These are phyloP conservation scores for Fusarium sp. DNA, from an alignment of 2,329 filamentous ascomycete genomes.

Conservation along the genomic window DNA sequence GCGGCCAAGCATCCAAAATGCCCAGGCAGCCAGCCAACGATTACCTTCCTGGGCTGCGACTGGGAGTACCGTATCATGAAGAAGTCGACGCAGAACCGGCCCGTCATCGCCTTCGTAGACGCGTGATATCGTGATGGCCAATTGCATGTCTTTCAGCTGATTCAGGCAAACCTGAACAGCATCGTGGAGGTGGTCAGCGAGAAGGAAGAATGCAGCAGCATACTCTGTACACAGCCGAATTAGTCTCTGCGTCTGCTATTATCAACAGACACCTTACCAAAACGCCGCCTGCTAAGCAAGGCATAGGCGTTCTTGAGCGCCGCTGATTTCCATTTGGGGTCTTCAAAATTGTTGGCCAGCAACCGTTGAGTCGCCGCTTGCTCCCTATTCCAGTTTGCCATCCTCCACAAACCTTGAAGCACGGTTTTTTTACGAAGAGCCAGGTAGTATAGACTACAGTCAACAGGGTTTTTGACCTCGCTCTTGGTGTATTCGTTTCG, in stretches of 20 bases:
- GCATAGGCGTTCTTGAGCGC: constrained; percentile 98
- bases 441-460: constrained; percentile 92
- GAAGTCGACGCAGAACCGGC: constrained; percentile 76
- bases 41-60: constrained; percentile 85
- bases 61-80: constrained; percentile 83
- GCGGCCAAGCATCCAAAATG: constrained; percentile 89
- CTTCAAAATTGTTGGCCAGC: constrained; percentile 89
- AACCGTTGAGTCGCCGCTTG: constrained; percentile 83
- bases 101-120: constrained; percentile 90
- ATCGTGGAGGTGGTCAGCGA: constrained; percentile 86
- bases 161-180: constrained; percentile 88
- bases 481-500: constrained; percentile 92
- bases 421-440: constrained; percentile 92
- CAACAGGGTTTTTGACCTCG: constrained; percentile 88
- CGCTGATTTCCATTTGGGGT: constrained; percentile 87
- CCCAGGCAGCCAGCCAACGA: constrained; percentile 95
- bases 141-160: constrained; percentile 88
- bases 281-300: constrained; percentile 88
- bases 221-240: constrained; percentile 75
- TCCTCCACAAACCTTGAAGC: constrained; percentile 91
- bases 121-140: constrained; percentile 88
- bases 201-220: constrained; percentile 93
- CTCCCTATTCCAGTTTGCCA: constrained; percentile 90
- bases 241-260: constrained; percentile 28
- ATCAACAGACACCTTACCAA: constrained; percentile 67